Evolutionary conservation across 1,139 yeast genomes (phyloP).

Genomic region (Kazachstania sp.): DNA sequence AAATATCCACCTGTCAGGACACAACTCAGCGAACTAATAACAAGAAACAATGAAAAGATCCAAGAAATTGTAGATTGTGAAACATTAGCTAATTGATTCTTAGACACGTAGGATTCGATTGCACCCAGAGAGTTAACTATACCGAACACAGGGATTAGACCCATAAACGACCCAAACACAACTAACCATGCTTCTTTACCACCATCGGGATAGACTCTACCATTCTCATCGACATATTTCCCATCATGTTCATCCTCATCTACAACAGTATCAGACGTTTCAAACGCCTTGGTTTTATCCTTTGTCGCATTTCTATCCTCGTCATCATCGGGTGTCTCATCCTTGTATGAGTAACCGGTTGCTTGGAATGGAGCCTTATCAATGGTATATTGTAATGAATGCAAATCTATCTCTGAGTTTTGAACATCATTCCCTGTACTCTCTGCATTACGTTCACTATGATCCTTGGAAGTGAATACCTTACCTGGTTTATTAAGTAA

Average conservation of each 20-base stretch:
- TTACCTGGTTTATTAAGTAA: constrained; percentile 2
- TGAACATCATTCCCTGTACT: not conserved
- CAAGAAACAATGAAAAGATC: constrained; percentile 60
- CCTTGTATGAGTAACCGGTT: not conserved
- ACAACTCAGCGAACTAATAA: constrained; percentile 49
- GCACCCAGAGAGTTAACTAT: constrained; percentile 63
- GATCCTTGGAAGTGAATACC: constrained; percentile 3
- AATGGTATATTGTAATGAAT: not conserved
- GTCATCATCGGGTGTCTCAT: not conserved
- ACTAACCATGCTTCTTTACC: constrained; percentile 39
- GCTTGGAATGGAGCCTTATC: not conserved
- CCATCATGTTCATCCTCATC: not conserved
- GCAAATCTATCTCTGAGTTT: not conserved
- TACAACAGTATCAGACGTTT: not conserved
- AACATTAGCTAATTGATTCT: constrained; percentile 44
- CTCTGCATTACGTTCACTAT: not conserved
- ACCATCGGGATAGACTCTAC: constrained; percentile 27
- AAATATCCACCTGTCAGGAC: constrained; percentile 50
- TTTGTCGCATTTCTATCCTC: not conserved
- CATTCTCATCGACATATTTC: constrained; percentile 9
- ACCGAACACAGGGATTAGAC: constrained; percentile 57
- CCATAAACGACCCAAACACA: constrained; percentile 57
- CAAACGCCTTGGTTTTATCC: not conserved
- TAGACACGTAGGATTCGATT: constrained; percentile 53
- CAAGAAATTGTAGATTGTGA: constrained; percentile 52